Conservation (phyloP, 331 rosid genomes). For the Pyracantha coccinea region DNA sequence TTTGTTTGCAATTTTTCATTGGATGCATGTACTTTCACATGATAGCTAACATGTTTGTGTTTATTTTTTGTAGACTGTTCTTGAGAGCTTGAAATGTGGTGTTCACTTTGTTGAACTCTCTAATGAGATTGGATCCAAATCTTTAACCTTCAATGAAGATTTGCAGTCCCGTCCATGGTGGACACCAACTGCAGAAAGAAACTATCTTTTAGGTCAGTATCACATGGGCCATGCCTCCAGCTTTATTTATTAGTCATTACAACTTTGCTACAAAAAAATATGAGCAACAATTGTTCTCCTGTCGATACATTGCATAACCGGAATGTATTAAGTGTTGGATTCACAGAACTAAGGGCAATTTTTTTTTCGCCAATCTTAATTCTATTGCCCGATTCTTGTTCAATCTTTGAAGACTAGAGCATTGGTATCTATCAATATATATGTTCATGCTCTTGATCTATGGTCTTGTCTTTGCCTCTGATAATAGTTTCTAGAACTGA, state of each 20-base stretch:
- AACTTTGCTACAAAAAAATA: not conserved
- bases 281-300: not conserved
- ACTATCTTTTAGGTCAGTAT: constrained; percentile 79
- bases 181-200: constrained; percentile 78
- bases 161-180: constrained; percentile 92
- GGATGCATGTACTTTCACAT: constrained; percentile 6
- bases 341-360: not conserved
- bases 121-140: constrained; percentile 71
- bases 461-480: not conserved
- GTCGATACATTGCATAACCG: not conserved
- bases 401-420: not conserved
- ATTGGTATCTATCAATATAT: not conserved
- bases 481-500: constrained; percentile 5
- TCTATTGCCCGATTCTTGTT: not conserved
- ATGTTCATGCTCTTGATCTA: not conserved
- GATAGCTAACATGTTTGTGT: constrained; percentile 5
- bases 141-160: constrained; percentile 87
- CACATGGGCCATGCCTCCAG: constrained; percentile 2
- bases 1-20: constrained; percentile 9
- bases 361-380: not conserved
- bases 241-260: not conserved
- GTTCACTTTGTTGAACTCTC: constrained; percentile 71
- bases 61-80: constrained; percentile 38
- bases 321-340: not conserved
- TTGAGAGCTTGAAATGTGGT: constrained; percentile 72